These are phyloP conservation scores for Penicillium sp. DNA, from an alignment of 2,329 filamentous ascomycete species.

Conservation along the genomic window DNA sequence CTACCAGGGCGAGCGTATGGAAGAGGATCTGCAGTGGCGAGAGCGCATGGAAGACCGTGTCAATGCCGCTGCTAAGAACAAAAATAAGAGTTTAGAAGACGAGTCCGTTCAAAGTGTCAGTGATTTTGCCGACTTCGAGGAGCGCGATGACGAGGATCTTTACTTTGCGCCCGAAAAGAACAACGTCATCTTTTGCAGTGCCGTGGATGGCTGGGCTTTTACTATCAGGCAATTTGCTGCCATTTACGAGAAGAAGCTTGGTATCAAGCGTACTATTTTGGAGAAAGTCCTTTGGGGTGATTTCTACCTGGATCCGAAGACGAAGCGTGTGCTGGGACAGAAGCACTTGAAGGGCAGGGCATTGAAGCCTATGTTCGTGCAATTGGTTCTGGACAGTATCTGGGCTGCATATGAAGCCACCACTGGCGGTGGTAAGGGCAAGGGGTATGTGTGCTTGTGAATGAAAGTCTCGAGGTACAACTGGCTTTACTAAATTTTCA, in stretches of 20 bases:
- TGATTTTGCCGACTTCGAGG: constrained; percentile 72
- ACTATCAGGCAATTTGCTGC: constrained; percentile 92
- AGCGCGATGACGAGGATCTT: constrained; percentile 92
- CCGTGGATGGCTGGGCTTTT: constrained; percentile 98
- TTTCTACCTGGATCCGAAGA: constrained; percentile 96
- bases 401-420: constrained; percentile 97
- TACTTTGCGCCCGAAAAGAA: constrained; percentile 99
- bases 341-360: constrained; percentile 93
- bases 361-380: constrained; percentile 96
- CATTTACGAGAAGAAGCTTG: constrained; percentile 94
- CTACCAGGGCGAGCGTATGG: constrained; percentile 97
- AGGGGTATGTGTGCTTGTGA: constrained; percentile 63
- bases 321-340: constrained; percentile 85
- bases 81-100: constrained; percentile 47
- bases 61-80: constrained; percentile 65
- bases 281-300: constrained; percentile 97
- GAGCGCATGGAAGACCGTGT: constrained; percentile 88
- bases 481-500: constrained; percentile 30
- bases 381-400: constrained; percentile 91
- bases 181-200: constrained; percentile 98
- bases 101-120: constrained; percentile 57
- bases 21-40: constrained; percentile 95
- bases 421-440: constrained; percentile 78
- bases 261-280: constrained; percentile 84
- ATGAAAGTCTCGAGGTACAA: neutral